These are phyloP conservation scores for Trebouxia sp. DNA, from an alignment of 139 green algal species.

Conservation along the genomic window DNA sequence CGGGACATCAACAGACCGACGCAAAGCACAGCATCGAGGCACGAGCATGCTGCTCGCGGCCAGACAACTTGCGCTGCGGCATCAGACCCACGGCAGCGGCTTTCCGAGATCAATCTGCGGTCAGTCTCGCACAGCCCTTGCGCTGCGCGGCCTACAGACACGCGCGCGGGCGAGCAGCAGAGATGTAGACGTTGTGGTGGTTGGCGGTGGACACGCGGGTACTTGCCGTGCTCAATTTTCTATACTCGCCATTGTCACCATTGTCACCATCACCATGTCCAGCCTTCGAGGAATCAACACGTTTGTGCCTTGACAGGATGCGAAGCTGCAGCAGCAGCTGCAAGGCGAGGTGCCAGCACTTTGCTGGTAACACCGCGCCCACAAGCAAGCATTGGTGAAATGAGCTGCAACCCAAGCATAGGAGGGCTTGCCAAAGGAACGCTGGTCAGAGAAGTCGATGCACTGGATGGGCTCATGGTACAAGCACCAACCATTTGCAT, in stretches of 20 bases:
- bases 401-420: constrained; percentile 70
- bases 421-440: constrained; percentile 66
- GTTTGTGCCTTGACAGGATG: constrained; percentile 28
- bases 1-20: too few relatives aligned
- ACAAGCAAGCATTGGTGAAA: constrained; percentile 50
- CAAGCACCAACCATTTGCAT: neutral
- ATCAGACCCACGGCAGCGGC: too few relatives aligned
- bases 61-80: too few relatives aligned
- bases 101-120: neutral
- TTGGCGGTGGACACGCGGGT: constrained; percentile 37
- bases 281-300: neutral
- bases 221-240: too few relatives aligned
- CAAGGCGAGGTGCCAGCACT: constrained; percentile 46
- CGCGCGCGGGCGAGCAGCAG: neutral
- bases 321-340: constrained; percentile 59
- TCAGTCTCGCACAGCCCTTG: too few relatives aligned
- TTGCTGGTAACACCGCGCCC: constrained; percentile 56
- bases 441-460: constrained; percentile 63
- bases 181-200: constrained; percentile 30
- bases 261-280: neutral
- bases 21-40: too few relatives aligned
- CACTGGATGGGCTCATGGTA: constrained; percentile 64
- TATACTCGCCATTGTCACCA: too few relatives aligned
- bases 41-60: too few relatives aligned
- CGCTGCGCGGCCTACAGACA: too few relatives aligned